A percentile compares a stretch with the other conserved stretches of the same genome.
Evolutionary conservation across 495 filamentous ascomycete species (phyloP).

Genomic region (Annulohypoxylon maeteangense): DNA sequence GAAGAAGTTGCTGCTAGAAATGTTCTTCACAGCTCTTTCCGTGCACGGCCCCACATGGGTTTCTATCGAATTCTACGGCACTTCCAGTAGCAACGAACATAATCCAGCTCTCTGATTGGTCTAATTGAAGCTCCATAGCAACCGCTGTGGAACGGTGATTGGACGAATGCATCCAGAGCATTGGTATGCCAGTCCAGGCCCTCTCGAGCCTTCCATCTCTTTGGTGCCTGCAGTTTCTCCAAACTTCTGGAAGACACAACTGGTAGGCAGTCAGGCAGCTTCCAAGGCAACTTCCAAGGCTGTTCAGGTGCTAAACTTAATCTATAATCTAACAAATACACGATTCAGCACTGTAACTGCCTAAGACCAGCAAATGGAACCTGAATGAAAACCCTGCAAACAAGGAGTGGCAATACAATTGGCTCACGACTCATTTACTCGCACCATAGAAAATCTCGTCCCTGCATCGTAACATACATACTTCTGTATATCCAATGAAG

Average conservation of each 20-base stretch:
- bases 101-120: constrained; percentile 40
- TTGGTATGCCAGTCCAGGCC: constrained; percentile 13
- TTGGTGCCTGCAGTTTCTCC: constrained; percentile 38
- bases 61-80: constrained; percentile 53
- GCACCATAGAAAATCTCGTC: not conserved
- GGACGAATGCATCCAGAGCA: constrained; percentile 37
- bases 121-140: constrained; percentile 29
- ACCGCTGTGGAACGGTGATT: constrained; percentile 37
- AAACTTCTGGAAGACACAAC: constrained; percentile 31
- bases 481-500: not conserved
- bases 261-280: not conserved
- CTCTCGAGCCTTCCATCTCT: constrained; percentile 38
- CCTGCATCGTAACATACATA: not conserved
- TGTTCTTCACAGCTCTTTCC: constrained; percentile 48
- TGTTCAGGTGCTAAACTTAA: not conserved
- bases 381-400: not conserved
- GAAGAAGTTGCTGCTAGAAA: constrained; percentile 37
- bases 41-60: constrained; percentile 46
- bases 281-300: not conserved
- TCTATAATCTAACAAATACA: not conserved
- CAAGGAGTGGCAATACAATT: constrained; percentile 6
- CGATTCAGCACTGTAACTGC: constrained; percentile 4
- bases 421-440: constrained; percentile 4
- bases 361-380: not conserved
- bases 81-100: constrained; percentile 31